Evolutionary conservation across 176 grass and related monocot genomes (phyloP), one percentile per base, ranked within the genome.

Genomic region (Musa schizocarpa): DNA sequence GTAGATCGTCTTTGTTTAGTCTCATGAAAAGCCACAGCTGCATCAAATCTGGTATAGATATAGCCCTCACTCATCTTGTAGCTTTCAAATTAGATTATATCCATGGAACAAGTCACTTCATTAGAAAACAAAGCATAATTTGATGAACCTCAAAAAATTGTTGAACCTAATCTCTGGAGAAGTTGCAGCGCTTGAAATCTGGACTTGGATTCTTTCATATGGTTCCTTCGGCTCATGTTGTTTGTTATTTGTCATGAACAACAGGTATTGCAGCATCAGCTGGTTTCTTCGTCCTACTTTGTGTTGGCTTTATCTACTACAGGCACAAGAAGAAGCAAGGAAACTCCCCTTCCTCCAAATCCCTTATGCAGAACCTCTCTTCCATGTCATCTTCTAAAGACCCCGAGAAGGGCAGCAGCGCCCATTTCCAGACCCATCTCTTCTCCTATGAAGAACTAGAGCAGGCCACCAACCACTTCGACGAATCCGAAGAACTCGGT

Each of bases 371-470:
- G 16, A 17, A 21, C 19, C 6, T 25, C 19, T 70, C 43, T 70
- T 51, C 29, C 0, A 25, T 20, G 6, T 14, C 14, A 52, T 50
- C 68, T 14, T 70, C 68, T 17, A 70, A 50, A 13, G 43, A 51
- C 68, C 19, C 16, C 11, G 68, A 70, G 25, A 70, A 70, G 68
- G 50, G 25, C 49, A 52, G 68, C 25, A 70, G 68, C 25, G 17
- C 6, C 48, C 48, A 70, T 70, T 48, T 70, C 19, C 68, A 52
- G 68, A 12, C 68, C 57, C 57, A 52, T 6, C 11, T 70, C 43
- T 70, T 70, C 48, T 70, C 68, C 5, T 70, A 70, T 4, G 68
- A 70, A 20, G 68, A 70, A 12, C 48, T 70, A 52, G 19, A 20
- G 9, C 48, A 70, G 68, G 68, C 68, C 51, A 50, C 68, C 43